Conservation (phyloP, 2,329 filamentous ascomycete species). For the Fusarium irregulare region DNA sequence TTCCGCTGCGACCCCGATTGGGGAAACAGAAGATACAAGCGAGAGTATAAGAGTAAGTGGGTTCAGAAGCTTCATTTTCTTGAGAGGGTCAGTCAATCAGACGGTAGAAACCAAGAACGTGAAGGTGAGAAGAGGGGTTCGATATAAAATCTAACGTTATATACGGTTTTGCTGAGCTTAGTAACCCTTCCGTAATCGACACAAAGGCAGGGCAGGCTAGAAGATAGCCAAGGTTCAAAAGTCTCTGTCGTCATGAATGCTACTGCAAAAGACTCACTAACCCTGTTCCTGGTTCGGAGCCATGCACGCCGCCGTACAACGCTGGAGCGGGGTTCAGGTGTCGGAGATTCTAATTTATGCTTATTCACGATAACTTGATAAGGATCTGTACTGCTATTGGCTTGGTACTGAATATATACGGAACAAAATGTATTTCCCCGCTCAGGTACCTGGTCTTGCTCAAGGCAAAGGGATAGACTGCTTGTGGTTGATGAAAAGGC, state of each 20-base stretch:
- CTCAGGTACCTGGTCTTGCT: background rate
- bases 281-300: background rate
- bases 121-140: background rate
- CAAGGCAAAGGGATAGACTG: slow-evolving; percentile 38
- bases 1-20: slow-evolving; percentile 4
- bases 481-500: slow-evolving; percentile 36
- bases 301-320: background rate
- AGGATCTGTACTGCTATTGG: slow-evolving; percentile 1
- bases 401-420: background rate
- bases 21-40: background rate
- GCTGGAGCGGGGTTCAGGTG: background rate
- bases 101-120: too few species aligned
- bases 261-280: background rate
- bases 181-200: background rate
- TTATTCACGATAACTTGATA: background rate
- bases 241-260: slow-evolving; percentile 1
- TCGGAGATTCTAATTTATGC: slow-evolving; percentile 2
- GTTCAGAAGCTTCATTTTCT: slow-evolving; percentile 15
- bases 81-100: too few species aligned
- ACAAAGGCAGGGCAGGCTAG: background rate
- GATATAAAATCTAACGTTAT: background rate
- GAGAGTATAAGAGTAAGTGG: slow-evolving; percentile 8
- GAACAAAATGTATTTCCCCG: background rate
- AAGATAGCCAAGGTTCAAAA: background rate
- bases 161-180: background rate